A percentile compares a stretch with the other conserved stretches of the same genome.
Evolutionary conservation across 1,284 basidiomycete genomes (phyloP).

Genomic region (Tilletia setariae): DNA sequence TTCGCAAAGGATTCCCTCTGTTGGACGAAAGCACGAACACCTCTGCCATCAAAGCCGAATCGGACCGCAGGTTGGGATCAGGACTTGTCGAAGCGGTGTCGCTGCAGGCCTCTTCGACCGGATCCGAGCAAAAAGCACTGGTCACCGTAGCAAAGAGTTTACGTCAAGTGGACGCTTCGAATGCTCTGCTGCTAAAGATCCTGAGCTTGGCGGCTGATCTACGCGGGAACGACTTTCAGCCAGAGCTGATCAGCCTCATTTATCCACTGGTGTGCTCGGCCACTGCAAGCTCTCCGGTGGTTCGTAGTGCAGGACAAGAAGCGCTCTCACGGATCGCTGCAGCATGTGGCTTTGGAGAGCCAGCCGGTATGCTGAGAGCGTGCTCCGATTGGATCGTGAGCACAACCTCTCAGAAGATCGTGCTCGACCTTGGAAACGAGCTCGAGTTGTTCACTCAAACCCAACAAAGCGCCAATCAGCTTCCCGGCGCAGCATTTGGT

Average conservation of each 20-base stretch:
- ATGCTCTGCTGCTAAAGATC: conserved; percentile 31
- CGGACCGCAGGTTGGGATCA: neutral
- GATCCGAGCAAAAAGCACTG: neutral
- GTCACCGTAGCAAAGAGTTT: neutral
- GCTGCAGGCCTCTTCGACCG: neutral
- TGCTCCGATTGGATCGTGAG: conserved; percentile 49
- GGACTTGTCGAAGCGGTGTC: neutral
- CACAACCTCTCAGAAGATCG: conserved; percentile 38
- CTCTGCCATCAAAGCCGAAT: neutral
- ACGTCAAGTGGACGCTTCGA: conserved; percentile 20
- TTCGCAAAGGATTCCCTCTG: neutral
- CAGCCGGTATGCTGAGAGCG: conserved; percentile 33
- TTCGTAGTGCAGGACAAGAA: conserved; percentile 22
- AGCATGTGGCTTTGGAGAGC: conserved; percentile 39
- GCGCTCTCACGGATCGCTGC: conserved; percentile 33
- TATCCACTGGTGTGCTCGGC: conserved; percentile 45
- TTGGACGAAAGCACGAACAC: neutral
- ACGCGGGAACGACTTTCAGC: conserved; percentile 40
- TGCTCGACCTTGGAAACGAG: conserved; percentile 22
- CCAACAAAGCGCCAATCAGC: neutral
- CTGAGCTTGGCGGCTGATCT: conserved; percentile 31
- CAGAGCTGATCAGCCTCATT: conserved; percentile 31
- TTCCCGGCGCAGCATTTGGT: too few species aligned
- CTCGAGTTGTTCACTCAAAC: conserved; percentile 6
- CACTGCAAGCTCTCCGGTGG: conserved; percentile 22